Evolutionary conservation across 345 rosid species (phyloP).

Genomic region (Salix exigua): DNA sequence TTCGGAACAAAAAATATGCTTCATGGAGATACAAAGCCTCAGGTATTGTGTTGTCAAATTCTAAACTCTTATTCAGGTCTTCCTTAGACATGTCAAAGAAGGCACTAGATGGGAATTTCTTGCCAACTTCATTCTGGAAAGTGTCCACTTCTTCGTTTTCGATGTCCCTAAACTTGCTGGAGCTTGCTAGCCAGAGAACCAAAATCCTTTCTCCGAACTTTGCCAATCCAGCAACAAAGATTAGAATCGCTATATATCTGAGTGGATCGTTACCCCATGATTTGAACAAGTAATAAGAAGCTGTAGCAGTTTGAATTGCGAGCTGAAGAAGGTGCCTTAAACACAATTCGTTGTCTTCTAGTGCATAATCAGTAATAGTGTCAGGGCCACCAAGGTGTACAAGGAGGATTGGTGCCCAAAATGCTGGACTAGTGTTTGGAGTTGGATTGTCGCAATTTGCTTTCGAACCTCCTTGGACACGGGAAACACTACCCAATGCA

Average conservation of each 20-base stretch:
- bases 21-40: no score
- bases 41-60: no score
- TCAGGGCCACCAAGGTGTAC: constrained; percentile 23
- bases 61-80: no score
- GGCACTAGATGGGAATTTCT: no score
- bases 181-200: constrained; percentile 11
- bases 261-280: constrained; percentile 16
- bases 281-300: not conserved
- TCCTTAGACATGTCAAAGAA: no score
- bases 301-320: not conserved
- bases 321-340: constrained; percentile 16
- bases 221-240: constrained; percentile 14
- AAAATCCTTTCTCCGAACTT: constrained; percentile 10
- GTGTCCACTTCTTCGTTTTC: no score
- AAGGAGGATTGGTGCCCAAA: constrained; percentile 25
- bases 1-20: no score
- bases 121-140: no score
- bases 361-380: constrained; percentile 20
- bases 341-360: constrained; percentile 22
- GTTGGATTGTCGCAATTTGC: not conserved
- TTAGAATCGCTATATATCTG: constrained; percentile 7
- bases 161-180: not conserved
- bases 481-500: not conserved
- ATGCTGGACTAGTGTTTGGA: not conserved
- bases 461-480: not conserved